phyloP scores from a whole-genome alignment of 2,329 filamentous ascomycete genomes.

The Keithomyces neogunnii region DNA sequence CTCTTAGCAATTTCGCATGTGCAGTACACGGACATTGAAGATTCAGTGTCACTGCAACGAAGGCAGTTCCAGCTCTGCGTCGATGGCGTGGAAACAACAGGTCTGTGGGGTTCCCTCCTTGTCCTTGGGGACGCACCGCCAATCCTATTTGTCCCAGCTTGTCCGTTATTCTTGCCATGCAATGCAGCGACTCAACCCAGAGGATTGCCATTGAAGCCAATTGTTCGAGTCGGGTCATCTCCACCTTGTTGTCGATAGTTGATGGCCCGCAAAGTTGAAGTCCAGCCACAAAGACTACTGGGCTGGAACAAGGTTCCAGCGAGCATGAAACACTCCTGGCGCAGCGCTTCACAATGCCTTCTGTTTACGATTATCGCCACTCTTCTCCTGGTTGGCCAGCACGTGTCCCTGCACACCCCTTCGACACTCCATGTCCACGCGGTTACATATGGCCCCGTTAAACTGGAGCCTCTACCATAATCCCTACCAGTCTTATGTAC shows the following conservation, averaged over 20 bases:
- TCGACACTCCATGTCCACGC: slow-evolving; percentile 12
- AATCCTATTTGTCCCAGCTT: too few species aligned
- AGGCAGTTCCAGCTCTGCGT: not conserved
- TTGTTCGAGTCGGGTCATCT: too few species aligned
- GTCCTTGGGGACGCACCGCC: too few species aligned
- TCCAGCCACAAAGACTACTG: not conserved
- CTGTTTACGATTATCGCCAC: slow-evolving; percentile 26
- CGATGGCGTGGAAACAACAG: not conserved
- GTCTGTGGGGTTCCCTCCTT: too few species aligned
- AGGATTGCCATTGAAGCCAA: too few species aligned
- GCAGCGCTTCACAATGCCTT: slow-evolving; percentile 39
- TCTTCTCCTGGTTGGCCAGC: slow-evolving; percentile 14
- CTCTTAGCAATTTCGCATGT: slow-evolving; percentile 4
- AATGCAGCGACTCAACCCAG: too few species aligned
- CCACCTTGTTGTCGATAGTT: too few species aligned
- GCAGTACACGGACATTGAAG: not conserved
- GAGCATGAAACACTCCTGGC: slow-evolving; percentile 42
- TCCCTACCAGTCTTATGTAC: not conserved
- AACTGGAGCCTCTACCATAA: not conserved
- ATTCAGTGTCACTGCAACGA: not conserved
- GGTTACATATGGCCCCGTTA: not conserved
- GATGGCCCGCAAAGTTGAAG: too few species aligned
- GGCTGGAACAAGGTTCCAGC: slow-evolving; percentile 16
- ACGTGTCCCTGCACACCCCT: slow-evolving; percentile 11
- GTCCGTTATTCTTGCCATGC: too few species aligned